Evolutionary conservation across 2,329 filamentous ascomycete species (phyloP).

Genomic region (Basipetospora chlamydospora): DNA sequence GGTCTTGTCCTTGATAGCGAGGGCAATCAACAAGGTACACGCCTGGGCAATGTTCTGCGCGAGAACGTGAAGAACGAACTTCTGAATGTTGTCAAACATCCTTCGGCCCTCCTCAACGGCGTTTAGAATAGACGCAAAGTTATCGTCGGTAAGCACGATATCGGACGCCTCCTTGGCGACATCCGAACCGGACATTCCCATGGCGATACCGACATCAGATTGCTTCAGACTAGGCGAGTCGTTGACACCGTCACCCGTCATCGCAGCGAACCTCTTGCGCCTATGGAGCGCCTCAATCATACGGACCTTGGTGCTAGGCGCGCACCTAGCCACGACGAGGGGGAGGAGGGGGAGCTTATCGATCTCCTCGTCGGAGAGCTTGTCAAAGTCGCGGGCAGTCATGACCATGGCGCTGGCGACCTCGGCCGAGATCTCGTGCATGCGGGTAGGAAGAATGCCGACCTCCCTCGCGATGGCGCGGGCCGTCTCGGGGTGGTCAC

Average conservation of each 20-base stretch:
- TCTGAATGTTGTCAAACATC: constrained; percentile 59
- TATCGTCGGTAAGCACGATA: constrained; percentile 54
- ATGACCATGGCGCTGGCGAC: constrained; percentile 43
- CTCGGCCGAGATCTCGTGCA: constrained; percentile 23
- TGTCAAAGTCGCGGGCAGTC: constrained; percentile 50
- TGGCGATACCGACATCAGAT: constrained; percentile 58
- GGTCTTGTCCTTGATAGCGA: constrained; percentile 50
- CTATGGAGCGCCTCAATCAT: constrained; percentile 64
- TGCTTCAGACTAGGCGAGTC: constrained; percentile 53
- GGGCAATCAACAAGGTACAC: constrained; percentile 48
- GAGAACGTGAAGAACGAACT: constrained; percentile 52
- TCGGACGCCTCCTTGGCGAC: too few species aligned
- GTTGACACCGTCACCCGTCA: constrained; percentile 60
- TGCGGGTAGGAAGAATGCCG: constrained; percentile 52
- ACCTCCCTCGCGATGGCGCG: constrained; percentile 56
- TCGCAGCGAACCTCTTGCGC: constrained; percentile 46
- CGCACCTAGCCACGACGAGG: constrained; percentile 55
- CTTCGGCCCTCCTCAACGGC: constrained; percentile 49
- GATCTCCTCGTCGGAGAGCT: constrained; percentile 44
- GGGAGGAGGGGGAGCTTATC: constrained; percentile 48
- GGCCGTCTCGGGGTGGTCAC: constrained; percentile 52
- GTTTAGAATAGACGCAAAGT: constrained; percentile 34
- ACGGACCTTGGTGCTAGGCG: constrained; percentile 55
- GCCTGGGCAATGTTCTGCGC: constrained; percentile 56
- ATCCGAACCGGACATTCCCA: constrained; percentile 51